Base-by-base conservation (phyloP, 805 yeast species). In the Nakazawaea sp. region DNA sequence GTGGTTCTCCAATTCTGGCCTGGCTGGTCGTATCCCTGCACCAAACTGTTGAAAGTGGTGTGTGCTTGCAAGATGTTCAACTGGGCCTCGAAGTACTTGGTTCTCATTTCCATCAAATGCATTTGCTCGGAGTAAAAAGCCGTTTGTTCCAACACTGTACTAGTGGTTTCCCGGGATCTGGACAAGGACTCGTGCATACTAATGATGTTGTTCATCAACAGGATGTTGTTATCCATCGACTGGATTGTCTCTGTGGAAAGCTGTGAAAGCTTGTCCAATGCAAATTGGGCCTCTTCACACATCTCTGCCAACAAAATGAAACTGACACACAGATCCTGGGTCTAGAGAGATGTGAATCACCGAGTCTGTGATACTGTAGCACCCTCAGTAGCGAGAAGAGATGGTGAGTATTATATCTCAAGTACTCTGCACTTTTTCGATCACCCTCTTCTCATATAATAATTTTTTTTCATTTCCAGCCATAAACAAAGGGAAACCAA, bases 1-100 rank as follows among this genome's bases (percentile, higher is more conserved):
- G 66, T 59, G 4, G 71, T 64, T 52, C 62, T 56, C 68, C 68
- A 63, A 39, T 66, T 64, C 21, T 15, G 51, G 48, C 49, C 51
- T 40, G n/a, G 46, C 42, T 26, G 27, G 13, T 39, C 35, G 24
- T 47, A 44, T 27, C 50, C 52, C 13, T 38, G 35, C 8, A 45
- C 20, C 2, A 30, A 19, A 6, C 32, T 39, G 20, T 41, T 43
- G 31, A 38, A 30, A 4, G 37, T 33, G 23, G 38, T 16, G 18
- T 49, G 48, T 12, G 40, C 44, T 29, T 56, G 59, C 15, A 57
- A 41, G 27, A 44, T 45, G n/a, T 47, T 43, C 15, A 59, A 41
- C 36, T 61, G 66, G 17, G 54, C 52, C 30, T 60, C 59, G 32
- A 60, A 49, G 27, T 59, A 52, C 19, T 59, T 58, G 13, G 61